Evolutionary conservation across 2,329 filamentous ascomycete genomes (phyloP).

Genomic region (Onygenales sp.): DNA sequence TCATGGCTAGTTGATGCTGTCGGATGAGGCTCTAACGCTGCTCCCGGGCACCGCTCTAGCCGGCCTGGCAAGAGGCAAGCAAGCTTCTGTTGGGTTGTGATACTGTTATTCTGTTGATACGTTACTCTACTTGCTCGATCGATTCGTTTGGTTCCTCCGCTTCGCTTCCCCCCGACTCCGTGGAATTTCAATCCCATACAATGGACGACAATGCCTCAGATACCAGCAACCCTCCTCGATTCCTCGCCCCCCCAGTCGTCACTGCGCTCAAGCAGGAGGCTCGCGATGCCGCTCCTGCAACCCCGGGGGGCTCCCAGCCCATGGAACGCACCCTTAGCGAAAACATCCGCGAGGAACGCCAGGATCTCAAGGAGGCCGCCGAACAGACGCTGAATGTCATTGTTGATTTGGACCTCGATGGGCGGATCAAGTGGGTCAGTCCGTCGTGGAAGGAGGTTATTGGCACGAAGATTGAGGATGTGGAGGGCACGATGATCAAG

Average conservation of each 20-base stretch:
- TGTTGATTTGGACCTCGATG: constrained; percentile 83
- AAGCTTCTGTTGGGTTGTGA: background rate
- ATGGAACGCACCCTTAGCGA: constrained; percentile 64
- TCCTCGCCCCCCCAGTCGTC: constrained; percentile 35
- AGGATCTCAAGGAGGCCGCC: constrained; percentile 88
- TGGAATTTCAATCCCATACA: background rate
- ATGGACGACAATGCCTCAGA: constrained; percentile 35
- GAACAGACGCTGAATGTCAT: constrained; percentile 96
- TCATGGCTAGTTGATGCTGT: constrained; percentile 29
- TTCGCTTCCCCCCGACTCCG: background rate
- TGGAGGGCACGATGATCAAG: constrained; percentile 68
- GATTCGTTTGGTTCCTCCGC: no score
- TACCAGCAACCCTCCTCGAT: constrained; percentile 16
- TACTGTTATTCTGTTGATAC: background rate
- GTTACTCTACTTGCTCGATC: background rate
- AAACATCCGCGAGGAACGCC: constrained; percentile 84
- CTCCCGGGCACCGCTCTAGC: constrained; percentile 31
- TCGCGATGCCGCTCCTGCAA: constrained; percentile 19
- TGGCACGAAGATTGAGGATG: constrained; percentile 62
- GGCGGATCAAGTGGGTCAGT: constrained; percentile 89
- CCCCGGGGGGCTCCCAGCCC: constrained; percentile 7
- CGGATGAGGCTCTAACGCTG: constrained; percentile 32
- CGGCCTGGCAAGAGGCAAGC: constrained; percentile 23
- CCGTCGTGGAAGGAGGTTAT: constrained; percentile 93
- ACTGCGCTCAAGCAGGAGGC: constrained; percentile 36